Percentiles rank a stretch among this genome's conserved stretches.
phyloP scores from a whole-genome alignment of 1,284 basidiomycete species.

The Irpex lacteus region DNA sequence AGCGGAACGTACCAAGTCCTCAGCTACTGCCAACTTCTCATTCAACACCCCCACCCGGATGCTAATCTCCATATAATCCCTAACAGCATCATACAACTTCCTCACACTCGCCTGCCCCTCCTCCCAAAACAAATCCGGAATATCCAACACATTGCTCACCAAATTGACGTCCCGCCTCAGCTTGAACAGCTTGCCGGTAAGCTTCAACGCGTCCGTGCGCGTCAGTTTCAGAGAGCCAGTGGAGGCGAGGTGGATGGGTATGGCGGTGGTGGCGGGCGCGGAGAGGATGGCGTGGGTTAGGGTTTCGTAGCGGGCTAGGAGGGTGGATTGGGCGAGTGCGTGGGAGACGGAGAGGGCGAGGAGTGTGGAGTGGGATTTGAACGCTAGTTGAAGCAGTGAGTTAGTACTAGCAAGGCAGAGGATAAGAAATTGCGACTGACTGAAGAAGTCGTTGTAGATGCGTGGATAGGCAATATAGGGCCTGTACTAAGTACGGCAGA shows the following conservation, averaged over 20 bases:
- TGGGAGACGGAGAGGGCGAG: constrained; percentile 91
- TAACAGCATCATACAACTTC: constrained; percentile 88
- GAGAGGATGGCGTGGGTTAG: constrained; percentile 78
- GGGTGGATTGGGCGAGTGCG: constrained; percentile 92
- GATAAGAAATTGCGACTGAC: constrained; percentile 36
- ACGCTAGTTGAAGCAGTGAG: constrained; percentile 45
- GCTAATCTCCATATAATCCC: constrained; percentile 94
- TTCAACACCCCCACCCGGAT: constrained; percentile 81
- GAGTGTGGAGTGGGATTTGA: constrained; percentile 86
- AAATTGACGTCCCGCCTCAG: constrained; percentile 89
- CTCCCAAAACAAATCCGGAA: constrained; percentile 94
- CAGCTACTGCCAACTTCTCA: constrained; percentile 85
- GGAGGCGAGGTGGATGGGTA: constrained; percentile 82
- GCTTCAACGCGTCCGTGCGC: constrained; percentile 80
- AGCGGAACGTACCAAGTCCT: constrained; percentile 69
- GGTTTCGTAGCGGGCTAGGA: constrained; percentile 87
- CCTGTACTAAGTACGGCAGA: constrained; percentile 61
- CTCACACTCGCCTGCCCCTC: constrained; percentile 77
- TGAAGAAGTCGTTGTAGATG: constrained; percentile 93
- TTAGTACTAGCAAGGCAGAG: neutral
- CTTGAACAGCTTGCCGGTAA: constrained; percentile 87
- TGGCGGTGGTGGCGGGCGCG: constrained; percentile 73
- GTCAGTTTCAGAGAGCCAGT: constrained; percentile 79
- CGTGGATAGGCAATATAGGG: constrained; percentile 80
- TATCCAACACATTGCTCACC: constrained; percentile 92